phyloP scores from a whole-genome alignment of 2,329 filamentous ascomycete genomes.

The Trichoderma gracile region DNA sequence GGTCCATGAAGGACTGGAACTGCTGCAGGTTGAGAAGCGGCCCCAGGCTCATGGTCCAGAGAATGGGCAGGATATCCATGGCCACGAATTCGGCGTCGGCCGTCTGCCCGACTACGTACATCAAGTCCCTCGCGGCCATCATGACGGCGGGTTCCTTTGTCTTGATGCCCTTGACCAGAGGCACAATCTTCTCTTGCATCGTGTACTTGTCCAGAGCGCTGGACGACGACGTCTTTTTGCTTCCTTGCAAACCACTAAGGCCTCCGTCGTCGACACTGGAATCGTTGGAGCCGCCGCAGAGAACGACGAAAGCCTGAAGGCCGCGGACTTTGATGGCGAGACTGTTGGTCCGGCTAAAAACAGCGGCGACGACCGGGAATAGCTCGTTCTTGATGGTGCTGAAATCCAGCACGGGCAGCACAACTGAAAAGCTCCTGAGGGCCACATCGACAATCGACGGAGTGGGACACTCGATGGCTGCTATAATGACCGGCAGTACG shows the following conservation, averaged over 20 bases:
- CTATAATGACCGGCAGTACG: constrained; percentile 79
- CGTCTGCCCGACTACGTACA: constrained; percentile 76
- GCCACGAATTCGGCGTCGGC: constrained; percentile 91
- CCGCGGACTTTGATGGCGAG: constrained; percentile 93
- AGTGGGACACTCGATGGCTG: constrained; percentile 84
- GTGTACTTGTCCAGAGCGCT: constrained; percentile 95
- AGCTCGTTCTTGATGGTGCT: constrained; percentile 96
- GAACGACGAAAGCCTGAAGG: constrained; percentile 82
- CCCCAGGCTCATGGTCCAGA: constrained; percentile 91
- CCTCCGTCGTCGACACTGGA: constrained; percentile 62
- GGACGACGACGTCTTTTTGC: constrained; percentile 65
- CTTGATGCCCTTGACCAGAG: constrained; percentile 87
- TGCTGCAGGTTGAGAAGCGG: constrained; percentile 84
- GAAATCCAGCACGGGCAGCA: constrained; percentile 90
- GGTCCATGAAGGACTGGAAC: constrained; percentile 85
- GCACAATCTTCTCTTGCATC: constrained; percentile 95
- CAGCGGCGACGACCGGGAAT: constrained; percentile 85
- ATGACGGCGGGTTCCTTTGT: constrained; percentile 98
- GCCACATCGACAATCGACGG: constrained; percentile 87
- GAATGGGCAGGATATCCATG: constrained; percentile 81
- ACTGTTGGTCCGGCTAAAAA: constrained; percentile 91
- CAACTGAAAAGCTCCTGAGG: constrained; percentile 71
- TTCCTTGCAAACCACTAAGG: constrained; percentile 66
- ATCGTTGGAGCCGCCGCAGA: constrained; percentile 75
- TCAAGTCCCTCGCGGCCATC: constrained; percentile 85